Base-by-base conservation (phyloP, 2,329 filamentous ascomycete genomes). In the Colletotrichum sp. region DNA sequence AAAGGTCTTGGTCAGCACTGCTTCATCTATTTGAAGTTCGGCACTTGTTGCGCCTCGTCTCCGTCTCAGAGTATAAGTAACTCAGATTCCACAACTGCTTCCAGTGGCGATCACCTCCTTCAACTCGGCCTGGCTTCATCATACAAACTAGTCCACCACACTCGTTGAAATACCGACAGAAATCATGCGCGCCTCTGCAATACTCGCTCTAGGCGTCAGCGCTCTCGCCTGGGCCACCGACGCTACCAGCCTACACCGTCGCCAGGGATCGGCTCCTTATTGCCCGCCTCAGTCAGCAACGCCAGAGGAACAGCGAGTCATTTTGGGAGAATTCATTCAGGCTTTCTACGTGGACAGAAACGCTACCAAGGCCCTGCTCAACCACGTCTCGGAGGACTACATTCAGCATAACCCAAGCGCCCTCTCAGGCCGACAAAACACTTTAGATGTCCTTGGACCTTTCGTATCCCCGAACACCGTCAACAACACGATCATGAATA, bases 321-420 rank as follows among this genome's bases (percentile, higher is more conserved):
- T 75, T n/a, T 32, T 77, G n/a, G 64, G 26, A 8, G 72, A 77
- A 6, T 77, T 77, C 7, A 60, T 77, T 7, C n/a, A 60, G 21
- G 59, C 44, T 2, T 75, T 75, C 59, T 75, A 69, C 59, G 49
- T 60, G 16, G 68, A 77, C 7, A 34, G 39, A 9, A 71, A 75
- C 49, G 75, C 68, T 4, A 71, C 59, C 5, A 72, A 72, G 16
- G 75, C 75, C 5, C 21, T 75, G 9, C 68, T 72, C 30, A 72
- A 77, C 39, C 66, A 71, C 71, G 39, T 77, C 4, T 26, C 49
- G 32, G 71, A 78, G 15, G 62, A 66, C 34, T 76, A 78, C 57
- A 76, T 78, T 18, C 77, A 78, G 34, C 76, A 78, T 69, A 78
- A 78, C 49, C 76, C 77, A 6, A 49, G 36, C 44, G 69, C 69